Percentiles rank a stretch among this genome's conserved stretches.
Conservation (phyloP, 345 rosid species). For the Rhodamnia rubescens region DNA sequence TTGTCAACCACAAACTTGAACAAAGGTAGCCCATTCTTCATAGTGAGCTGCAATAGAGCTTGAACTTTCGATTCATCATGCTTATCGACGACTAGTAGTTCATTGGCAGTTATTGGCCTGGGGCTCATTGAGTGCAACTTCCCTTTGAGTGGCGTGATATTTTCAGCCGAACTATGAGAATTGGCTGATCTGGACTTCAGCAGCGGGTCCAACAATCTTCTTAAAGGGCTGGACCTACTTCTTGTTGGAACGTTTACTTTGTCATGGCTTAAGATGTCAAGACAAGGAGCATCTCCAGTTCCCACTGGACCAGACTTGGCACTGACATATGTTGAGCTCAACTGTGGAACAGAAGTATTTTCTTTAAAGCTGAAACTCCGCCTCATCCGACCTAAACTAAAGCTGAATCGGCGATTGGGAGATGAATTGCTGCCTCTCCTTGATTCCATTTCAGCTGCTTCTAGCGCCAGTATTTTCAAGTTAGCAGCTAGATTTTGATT, state of each 20-base stretch:
- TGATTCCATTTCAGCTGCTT: conserved; percentile 17
- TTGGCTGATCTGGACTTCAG: conserved; percentile 35
- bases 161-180: conserved; percentile 19
- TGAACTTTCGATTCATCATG: conserved; percentile 18
- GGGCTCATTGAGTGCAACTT: conserved; percentile 17
- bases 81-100: conserved; percentile 19
- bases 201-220: conserved; percentile 65
- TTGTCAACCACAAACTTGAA: conserved; percentile 55
- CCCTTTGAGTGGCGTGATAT: conserved; percentile 20
- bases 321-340: conserved; percentile 34
- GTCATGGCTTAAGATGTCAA: conserved; percentile 24
- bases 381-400: conserved; percentile 59
- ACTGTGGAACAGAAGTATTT: conserved; percentile 31
- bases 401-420: conserved; percentile 67
- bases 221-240: conserved; percentile 63
- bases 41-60: conserved; percentile 53
- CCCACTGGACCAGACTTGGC: conserved; percentile 52
- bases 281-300: conserved; percentile 20
- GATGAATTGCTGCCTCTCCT: conserved; percentile 39
- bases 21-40: conserved; percentile 58
- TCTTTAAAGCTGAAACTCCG: conserved; percentile 77
- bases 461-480: conserved; percentile 28
- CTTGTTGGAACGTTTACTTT: conserved; percentile 19
- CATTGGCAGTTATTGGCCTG: conserved; percentile 8
- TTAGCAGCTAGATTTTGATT: conserved; percentile 21